These are phyloP conservation scores for Sedum album DNA, from an alignment of 164 flowering plant species.

Conservation along the genomic window DNA sequence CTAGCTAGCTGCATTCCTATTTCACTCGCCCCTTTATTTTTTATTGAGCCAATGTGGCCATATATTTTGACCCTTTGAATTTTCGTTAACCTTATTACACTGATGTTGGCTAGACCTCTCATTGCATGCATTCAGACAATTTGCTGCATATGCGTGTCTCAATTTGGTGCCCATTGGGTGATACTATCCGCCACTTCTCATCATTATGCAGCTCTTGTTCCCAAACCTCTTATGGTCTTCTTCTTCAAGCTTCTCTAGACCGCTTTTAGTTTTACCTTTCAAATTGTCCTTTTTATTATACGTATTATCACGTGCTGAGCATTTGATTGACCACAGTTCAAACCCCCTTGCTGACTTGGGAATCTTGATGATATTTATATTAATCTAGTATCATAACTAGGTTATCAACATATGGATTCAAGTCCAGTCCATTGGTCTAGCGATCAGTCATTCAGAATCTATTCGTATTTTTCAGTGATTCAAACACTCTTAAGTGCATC, in stretches of 20 bases:
- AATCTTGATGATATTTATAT: conserved; percentile 4
- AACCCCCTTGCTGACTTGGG: not conserved
- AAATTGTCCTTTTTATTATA: not conserved
- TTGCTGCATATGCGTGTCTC: not conserved
- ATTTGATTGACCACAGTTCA: not conserved
- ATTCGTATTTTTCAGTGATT: too few relatives aligned
- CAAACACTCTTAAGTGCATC: too few relatives aligned
- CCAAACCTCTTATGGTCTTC: not conserved
- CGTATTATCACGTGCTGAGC: not conserved
- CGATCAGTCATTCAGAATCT: too few relatives aligned
- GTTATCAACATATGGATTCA: not conserved
- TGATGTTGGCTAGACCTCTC: not conserved
- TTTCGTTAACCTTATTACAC: not conserved
- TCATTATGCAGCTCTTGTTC: not conserved
- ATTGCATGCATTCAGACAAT: not conserved
- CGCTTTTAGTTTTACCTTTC: conserved; percentile 3
- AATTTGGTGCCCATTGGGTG: conserved; percentile 25
- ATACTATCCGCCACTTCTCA: conserved; percentile 42
- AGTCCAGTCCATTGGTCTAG: too few relatives aligned
- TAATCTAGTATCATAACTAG: not conserved
- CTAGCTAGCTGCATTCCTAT: conserved; percentile 1
- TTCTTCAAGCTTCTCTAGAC: not conserved
- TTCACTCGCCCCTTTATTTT: conserved; percentile 5
- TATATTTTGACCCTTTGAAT: conserved; percentile 12
- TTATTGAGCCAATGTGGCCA: conserved; percentile 16